These are phyloP conservation scores for Penicillium canescens DNA, from an alignment of 495 filamentous ascomycete species.

Conservation along the genomic window DNA sequence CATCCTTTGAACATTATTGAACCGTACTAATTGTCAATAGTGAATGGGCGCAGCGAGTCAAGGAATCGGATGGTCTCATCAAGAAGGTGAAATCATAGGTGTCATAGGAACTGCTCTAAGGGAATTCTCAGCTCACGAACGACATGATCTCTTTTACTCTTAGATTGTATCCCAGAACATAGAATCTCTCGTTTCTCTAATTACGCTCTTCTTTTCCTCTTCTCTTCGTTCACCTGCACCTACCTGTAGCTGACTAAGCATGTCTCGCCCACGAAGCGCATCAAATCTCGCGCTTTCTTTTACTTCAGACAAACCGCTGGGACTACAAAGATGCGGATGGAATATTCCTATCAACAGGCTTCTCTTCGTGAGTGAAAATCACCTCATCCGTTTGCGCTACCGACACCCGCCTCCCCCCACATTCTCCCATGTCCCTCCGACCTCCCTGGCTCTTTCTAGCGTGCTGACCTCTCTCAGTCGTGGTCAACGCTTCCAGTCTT, in stretches of 20 bases:
- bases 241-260: conserved; percentile 7
- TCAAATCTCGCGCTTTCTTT: conserved; percentile 3
- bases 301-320: conserved; percentile 1
- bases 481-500: conserved; percentile 32
- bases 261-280: conserved; percentile 8
- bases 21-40: conserved; percentile 37
- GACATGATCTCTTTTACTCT: conserved; percentile 15
- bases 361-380: conserved; percentile 35
- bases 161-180: conserved; percentile 13
- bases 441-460: conserved; percentile 30
- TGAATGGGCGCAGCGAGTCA: conserved; percentile 76
- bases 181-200: background rate
- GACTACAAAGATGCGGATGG: conserved; percentile 43
- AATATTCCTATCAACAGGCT: conserved; percentile 24
- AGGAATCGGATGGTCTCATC: conserved; percentile 60
- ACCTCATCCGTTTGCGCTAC: conserved; percentile 1
- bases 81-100: conserved; percentile 42
- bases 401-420: conserved; percentile 31
- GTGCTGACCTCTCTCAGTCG: conserved; percentile 38
- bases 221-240: background rate
- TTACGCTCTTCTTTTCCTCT: background rate
- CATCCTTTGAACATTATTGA: background rate
- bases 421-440: conserved; percentile 37
- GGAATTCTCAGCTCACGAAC: conserved; percentile 6
- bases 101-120: background rate